A percentile compares a stretch with the other conserved stretches of the same genome.
Conservation (phyloP, 306 rosid species). For the Quercus dentata region DNA sequence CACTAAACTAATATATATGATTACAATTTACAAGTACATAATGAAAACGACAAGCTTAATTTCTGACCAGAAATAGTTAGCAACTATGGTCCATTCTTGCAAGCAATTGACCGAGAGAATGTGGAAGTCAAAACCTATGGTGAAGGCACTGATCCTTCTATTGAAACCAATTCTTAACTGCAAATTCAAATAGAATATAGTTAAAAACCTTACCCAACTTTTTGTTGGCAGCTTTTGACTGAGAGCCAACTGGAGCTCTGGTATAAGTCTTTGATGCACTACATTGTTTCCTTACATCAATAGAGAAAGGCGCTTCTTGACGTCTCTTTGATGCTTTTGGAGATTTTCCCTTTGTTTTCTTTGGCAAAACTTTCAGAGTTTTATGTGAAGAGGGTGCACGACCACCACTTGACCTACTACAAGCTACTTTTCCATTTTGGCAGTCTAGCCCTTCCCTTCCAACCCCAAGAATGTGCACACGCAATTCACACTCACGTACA, state of each 20-base stretch:
- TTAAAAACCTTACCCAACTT: conserved; percentile 63
- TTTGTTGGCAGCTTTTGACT: conserved; percentile 51
- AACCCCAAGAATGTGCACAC: conserved; percentile 53
- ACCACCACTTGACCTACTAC: conserved; percentile 38
- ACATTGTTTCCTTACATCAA: conserved; percentile 52
- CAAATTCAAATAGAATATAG: conserved; percentile 10
- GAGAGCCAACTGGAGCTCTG: conserved; percentile 49
- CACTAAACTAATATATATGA: not conserved
- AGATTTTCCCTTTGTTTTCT: conserved; percentile 45
- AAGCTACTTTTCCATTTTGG: conserved; percentile 50
- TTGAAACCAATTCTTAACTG: conserved; percentile 9
- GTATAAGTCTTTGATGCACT: conserved; percentile 47
- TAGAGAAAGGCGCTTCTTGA: conserved; percentile 47
- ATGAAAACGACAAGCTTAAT: not conserved
- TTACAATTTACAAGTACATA: not conserved
- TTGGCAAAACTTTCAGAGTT: conserved; percentile 42
- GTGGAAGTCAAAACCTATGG: conserved; percentile 4
- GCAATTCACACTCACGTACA: conserved; percentile 73
- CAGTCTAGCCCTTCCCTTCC: conserved; percentile 50
- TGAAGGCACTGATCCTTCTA: not conserved
- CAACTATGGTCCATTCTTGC: not conserved
- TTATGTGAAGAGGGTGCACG: conserved; percentile 38
- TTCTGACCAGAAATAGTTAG: not conserved
- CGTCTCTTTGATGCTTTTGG: conserved; percentile 40
- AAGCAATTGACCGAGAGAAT: not conserved